A percentile compares a stretch with the other conserved stretches of the same genome.
These are phyloP conservation scores for Tetrapisispora fleetii DNA, from an alignment of 805 yeast species.

Conservation along the genomic window DNA sequence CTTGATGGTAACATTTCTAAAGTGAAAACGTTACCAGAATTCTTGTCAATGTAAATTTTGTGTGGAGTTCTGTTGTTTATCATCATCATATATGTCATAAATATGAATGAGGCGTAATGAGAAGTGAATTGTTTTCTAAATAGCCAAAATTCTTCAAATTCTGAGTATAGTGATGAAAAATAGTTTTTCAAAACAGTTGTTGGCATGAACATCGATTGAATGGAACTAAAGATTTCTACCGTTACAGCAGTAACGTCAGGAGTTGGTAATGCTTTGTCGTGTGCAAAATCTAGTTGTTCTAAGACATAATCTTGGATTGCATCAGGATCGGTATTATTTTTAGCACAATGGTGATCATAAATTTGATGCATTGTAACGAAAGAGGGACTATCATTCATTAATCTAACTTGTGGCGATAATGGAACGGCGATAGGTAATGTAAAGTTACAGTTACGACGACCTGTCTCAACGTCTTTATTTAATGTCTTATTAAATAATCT, in stretches of 20 bases:
- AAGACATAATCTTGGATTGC: conserved; percentile 82
- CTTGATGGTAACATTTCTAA: conserved; percentile 92
- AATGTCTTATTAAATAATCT: conserved; percentile 78
- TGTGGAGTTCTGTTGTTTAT: conserved; percentile 89
- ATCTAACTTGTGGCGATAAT: conserved; percentile 85
- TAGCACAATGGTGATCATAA: conserved; percentile 78
- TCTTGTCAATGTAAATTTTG: conserved; percentile 73
- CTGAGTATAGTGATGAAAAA: conserved; percentile 57
- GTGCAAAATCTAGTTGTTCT: conserved; percentile 82
- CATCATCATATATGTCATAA: conserved; percentile 90
- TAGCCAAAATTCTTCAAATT: conserved; percentile 92
- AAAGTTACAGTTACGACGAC: conserved; percentile 74
- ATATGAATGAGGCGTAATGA: conserved; percentile 87
- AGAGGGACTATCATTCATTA: conserved; percentile 74
- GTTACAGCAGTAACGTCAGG: conserved; percentile 84
- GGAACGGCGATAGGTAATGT: conserved; percentile 91
- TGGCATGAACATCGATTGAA: conserved; percentile 82
- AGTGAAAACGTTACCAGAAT: conserved; percentile 85
- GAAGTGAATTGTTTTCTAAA: conserved; percentile 92
- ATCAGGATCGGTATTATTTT: conserved; percentile 66
- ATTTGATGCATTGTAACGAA: conserved; percentile 67
- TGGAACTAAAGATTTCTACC: conserved; percentile 84
- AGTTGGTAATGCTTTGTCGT: conserved; percentile 85
- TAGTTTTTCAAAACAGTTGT: conserved; percentile 71
- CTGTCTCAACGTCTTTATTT: conserved; percentile 72